Conservation (phyloP, 2,329 filamentous ascomycete genomes). For the Paracoccidioides brasiliensis region DNA sequence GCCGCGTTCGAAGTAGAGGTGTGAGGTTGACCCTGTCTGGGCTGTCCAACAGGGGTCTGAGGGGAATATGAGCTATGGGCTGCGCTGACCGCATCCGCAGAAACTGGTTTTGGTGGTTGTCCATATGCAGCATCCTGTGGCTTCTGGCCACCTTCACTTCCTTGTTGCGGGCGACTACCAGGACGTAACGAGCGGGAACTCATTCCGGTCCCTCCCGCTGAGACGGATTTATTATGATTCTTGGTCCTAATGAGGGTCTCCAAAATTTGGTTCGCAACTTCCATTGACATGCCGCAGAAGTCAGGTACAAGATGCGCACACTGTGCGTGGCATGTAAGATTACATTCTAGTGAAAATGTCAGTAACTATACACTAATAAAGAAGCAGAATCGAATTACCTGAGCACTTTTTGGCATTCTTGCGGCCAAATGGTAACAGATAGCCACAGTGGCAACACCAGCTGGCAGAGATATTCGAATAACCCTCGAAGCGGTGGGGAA, state of each 20-base stretch:
- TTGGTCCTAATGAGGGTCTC: conserved; percentile 74
- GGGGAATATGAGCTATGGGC: conserved; percentile 30
- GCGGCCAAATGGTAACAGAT: conserved; percentile 84
- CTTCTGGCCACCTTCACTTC: conserved; percentile 23
- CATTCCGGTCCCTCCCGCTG: conserved; percentile 39
- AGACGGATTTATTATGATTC: conserved; percentile 48
- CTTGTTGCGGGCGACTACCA: conserved; percentile 31
- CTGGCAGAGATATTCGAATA: conserved; percentile 97
- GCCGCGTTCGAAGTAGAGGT: conserved; percentile 37
- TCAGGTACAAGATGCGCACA: conserved; percentile 95
- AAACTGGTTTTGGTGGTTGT: conserved; percentile 24
- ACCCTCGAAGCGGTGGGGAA: conserved; percentile 91
- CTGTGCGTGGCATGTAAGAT: conserved; percentile 75
- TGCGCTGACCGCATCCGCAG: conserved; percentile 31
- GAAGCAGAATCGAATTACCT: conserved; percentile 41
- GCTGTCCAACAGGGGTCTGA: conserved; percentile 33
- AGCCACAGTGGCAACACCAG: conserved; percentile 98
- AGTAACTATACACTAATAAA: conserved; percentile 5
- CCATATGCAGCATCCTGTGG: conserved; percentile 26
- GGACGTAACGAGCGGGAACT: conserved; percentile 55
- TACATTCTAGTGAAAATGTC: conserved; percentile 54
- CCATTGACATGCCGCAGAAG: conserved; percentile 99
- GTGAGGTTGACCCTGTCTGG: conserved; percentile 30
- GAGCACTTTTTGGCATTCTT: conserved; percentile 90
- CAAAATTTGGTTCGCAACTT: conserved; percentile 84